Evolutionary conservation across 768 basidiomycete species (phyloP), one percentile per base, ranked within the genome.

Genomic region (Tricholoma matsutake): DNA sequence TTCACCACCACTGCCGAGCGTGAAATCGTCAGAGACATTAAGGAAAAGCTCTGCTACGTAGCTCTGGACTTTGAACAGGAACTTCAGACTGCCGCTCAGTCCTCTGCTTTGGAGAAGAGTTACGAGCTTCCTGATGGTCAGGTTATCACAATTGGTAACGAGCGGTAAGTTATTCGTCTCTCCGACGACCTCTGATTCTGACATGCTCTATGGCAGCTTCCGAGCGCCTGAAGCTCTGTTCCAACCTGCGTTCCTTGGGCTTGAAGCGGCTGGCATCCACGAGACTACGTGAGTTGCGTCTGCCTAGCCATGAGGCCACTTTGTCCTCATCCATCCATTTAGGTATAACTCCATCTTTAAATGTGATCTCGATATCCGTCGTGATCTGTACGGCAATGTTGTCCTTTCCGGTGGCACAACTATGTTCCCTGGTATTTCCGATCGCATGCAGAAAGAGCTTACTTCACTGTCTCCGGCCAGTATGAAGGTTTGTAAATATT

Each of bases 21-120:
- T 70, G 94, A 95, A 86, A 94, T 97, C 61, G 95, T 96, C 67
- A 84, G 95, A 61, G 95, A 96, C 75, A 96, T 97, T 83, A 97
- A 97, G 83, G 93, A 94, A 84, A 94, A 94, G 83, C 86, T 96
- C 29, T 95, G 94, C 76, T 96, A 96, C 73, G 94, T 96, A 65
- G 94, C 94, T 39, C 84, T 95, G 63, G 94, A 96, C 76, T 96
- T 95, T 66, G 93, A 96, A 72, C 91, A 95, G 76, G 94, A 96
- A 77, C 80, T 96, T 66, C 89, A 92, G 77, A 92, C 91, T 20
- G 93, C 94, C 41, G 91, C 92, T 61, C 90, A 92, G 71, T 91
- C 89, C 22, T 94, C 92, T 52, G 86, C 91, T 45, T 81, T 95
- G 54, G 94, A 96, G 81, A 96, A 95, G 85, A 89, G 84, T 69